These are phyloP conservation scores for Uronychia setigera DNA, from an alignment of 73 alveolate genomes.

Conservation along the genomic window DNA sequence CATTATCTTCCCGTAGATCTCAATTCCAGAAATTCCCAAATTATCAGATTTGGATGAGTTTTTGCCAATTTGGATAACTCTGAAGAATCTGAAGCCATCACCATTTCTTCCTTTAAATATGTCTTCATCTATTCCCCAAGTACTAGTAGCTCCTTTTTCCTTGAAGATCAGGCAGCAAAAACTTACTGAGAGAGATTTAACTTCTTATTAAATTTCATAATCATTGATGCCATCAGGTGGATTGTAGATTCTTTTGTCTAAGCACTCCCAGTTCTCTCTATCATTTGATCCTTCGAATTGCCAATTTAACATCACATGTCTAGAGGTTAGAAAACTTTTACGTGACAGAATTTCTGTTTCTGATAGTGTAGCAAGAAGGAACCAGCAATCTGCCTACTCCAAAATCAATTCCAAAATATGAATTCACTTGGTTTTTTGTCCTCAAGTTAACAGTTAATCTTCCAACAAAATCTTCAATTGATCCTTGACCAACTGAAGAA, in stretches of 20 bases:
- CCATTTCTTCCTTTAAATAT: constrained; percentile 65
- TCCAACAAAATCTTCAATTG: constrained; percentile 83
- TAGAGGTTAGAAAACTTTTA: not conserved
- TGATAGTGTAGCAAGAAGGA: constrained; percentile 83
- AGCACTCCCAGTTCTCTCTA: constrained; percentile 70
- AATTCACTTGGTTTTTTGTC: constrained; percentile 84
- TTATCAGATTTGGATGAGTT: constrained; percentile 92
- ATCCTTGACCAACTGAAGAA: constrained; percentile 85
- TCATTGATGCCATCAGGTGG: not conserved
- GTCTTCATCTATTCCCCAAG: constrained; percentile 90
- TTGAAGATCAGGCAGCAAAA: not conserved
- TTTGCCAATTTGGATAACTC: constrained; percentile 86
- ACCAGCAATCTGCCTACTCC: constrained; percentile 78
- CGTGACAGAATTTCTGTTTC: constrained; percentile 88
- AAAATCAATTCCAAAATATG: constrained; percentile 92
- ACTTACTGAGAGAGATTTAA: constrained; percentile 9
- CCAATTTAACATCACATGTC: constrained; percentile 91
- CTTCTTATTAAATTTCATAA: constrained; percentile 49
- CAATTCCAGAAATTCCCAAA: constrained; percentile 89
- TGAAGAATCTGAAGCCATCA: constrained; percentile 90
- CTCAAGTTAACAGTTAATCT: constrained; percentile 81
- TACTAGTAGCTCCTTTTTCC: constrained; percentile 68
- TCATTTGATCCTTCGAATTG: constrained; percentile 88
- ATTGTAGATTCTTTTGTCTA: constrained; percentile 82
- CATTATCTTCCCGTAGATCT: constrained; percentile 89